Conservation (phyloP, 441 rosid genomes). For the Populus trichocarpa region DNA sequence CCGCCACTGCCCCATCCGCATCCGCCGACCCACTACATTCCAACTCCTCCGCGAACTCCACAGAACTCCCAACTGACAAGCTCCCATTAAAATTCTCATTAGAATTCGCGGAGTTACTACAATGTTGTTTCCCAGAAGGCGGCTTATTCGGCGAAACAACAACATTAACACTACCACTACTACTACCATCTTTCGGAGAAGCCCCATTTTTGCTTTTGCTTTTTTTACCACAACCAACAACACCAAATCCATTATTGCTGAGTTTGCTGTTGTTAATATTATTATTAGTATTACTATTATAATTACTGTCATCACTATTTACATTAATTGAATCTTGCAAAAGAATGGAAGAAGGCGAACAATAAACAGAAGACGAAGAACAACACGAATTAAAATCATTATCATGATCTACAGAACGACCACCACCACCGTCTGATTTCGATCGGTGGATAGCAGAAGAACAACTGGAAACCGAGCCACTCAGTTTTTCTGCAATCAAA, state of each 20-base stretch:
- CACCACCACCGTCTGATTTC: conserved; percentile 47
- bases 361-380: conserved; percentile 30
- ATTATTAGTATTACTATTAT: conserved; percentile 15
- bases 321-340: conserved; percentile 18
- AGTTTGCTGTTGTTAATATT: conserved; percentile 21
- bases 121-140: conserved; percentile 34
- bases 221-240: conserved; percentile 10
- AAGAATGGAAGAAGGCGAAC: conserved; percentile 37
- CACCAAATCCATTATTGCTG: conserved; percentile 24
- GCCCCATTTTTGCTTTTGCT: conserved; percentile 1
- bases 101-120: conserved; percentile 28
- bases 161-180: background rate
- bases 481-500: conserved; percentile 29
- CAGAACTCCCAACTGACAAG: conserved; percentile 15
- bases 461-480: conserved; percentile 16
- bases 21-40: conserved; percentile 28
- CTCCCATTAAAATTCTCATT: conserved; percentile 20
- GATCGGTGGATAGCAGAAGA: conserved; percentile 44
- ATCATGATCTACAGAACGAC: conserved; percentile 10
- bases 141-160: conserved; percentile 43
- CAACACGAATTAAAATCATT: conserved; percentile 24
- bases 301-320: conserved; percentile 19
- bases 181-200: background rate
- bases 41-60: conserved; percentile 37
- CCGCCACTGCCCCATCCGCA: background rate